phyloP scores from a whole-genome alignment of 2,329 filamentous ascomycete genomes.

The Elsinoe necatrix region DNA sequence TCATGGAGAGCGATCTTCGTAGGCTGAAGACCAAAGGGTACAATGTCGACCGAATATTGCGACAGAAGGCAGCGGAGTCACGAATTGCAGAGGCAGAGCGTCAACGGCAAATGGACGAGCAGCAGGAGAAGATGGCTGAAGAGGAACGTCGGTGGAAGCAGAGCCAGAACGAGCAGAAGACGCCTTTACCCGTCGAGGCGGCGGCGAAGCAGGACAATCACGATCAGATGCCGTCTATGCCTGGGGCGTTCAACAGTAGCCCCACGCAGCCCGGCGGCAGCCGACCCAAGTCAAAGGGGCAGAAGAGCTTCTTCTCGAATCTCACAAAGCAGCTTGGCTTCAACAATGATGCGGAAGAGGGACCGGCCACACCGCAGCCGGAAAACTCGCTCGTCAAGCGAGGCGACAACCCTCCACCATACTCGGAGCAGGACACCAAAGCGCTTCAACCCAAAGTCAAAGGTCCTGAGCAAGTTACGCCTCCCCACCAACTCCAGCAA shows the following conservation, averaged over 20 bases:
- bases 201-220: constrained; percentile 21
- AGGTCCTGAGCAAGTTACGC: constrained; percentile 29
- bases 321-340: constrained; percentile 61
- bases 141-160: constrained; percentile 20
- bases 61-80: constrained; percentile 78
- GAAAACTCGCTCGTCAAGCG: constrained; percentile 14
- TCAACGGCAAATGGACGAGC: constrained; percentile 57
- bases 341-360: constrained; percentile 41
- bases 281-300: constrained; percentile 33
- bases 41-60: constrained; percentile 90
- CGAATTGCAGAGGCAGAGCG: constrained; percentile 77
- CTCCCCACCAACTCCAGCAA: constrained; percentile 48
- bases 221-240: constrained; percentile 47
- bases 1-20: constrained; percentile 75
- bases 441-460: constrained; percentile 19
- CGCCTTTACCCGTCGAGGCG: background rate
- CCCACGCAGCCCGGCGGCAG: constrained; percentile 40
- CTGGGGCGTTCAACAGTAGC: constrained; percentile 62
- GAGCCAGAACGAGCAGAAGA: constrained; percentile 1
- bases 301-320: constrained; percentile 55
- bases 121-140: constrained; percentile 41
- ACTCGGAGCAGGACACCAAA: constrained; percentile 25
- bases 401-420: constrained; percentile 28
- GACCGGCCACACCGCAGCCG: constrained; percentile 29
- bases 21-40: constrained; percentile 81